These are phyloP conservation scores for Solanum ahanhuiri DNA, from an alignment of 257 asterid genomes.

Conservation along the genomic window DNA sequence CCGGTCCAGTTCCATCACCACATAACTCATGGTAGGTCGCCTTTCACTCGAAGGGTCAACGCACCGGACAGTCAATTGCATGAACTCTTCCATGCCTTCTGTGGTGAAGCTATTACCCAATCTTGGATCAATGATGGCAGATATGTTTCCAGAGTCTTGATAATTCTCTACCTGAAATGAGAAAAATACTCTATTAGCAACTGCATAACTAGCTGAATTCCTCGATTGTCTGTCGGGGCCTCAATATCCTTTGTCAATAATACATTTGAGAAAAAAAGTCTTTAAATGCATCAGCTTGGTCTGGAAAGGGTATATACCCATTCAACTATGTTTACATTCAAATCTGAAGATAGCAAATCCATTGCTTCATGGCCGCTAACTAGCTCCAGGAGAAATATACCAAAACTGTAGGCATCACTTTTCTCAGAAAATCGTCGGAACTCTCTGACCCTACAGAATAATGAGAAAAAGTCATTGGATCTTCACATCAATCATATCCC, in stretches of 20 bases:
- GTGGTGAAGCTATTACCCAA: constrained; percentile 68
- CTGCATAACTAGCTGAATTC: not conserved
- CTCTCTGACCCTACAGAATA: constrained; percentile 61
- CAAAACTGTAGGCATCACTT: constrained; percentile 86
- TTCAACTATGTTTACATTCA: constrained; percentile 54
- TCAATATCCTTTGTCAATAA: not conserved
- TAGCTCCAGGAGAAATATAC: constrained; percentile 81
- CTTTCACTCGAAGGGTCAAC: constrained; percentile 65
- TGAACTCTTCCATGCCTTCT: constrained; percentile 81
- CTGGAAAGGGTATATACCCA: constrained; percentile 36
- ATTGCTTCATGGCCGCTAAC: constrained; percentile 69
- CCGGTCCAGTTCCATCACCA: constrained; percentile 67
- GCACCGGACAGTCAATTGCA: constrained; percentile 47
- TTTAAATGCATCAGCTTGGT: not conserved
- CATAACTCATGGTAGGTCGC: constrained; percentile 64
- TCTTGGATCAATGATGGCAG: constrained; percentile 52
- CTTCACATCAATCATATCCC: not conserved
- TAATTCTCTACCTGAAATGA: constrained; percentile 52
- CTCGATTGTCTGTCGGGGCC: not conserved
- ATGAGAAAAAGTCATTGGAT: not conserved
- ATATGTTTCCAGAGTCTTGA: constrained; percentile 48
- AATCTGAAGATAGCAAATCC: constrained; percentile 40
- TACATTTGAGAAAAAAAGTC: not conserved
- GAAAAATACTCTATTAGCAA: not conserved
- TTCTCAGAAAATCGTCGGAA: constrained; percentile 81